Evolutionary conservation across 345 rosid genomes (phyloP), one percentile per base, ranked within the genome.

Genomic region (Mallotus nudiflorus): DNA sequence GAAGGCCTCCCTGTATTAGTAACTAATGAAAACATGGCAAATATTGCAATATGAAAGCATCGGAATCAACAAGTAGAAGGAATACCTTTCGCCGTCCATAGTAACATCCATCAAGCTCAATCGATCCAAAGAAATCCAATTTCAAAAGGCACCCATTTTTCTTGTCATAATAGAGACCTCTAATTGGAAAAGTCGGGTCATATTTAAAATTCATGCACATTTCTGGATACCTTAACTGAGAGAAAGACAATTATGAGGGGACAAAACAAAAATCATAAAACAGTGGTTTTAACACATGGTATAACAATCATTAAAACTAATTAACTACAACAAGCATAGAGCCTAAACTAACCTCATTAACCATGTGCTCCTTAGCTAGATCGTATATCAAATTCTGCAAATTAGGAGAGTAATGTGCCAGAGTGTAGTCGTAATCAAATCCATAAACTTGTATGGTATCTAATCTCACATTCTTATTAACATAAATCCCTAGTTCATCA

Each of bases 111-210:
- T 91, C 93, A 33, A 85, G 90, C 82, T 94, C 99, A 63, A 94
- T 94, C 7, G 97, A 94, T 58, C 99, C 99, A 82, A 94, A 94
- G 84, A 94, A 94, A 84, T 94, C 99, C 83, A 91, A 74, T 82
- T 94, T 94, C 85, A 91, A 77, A 31, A 94, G 96, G 68, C 92
- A 94, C 0, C 96, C 98, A 55, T 85, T 90, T 69, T 71, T 85
- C 89, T 82, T 94, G 71, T 91, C 98, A 69, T 88, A 94, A 76
- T 87, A 87, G 48, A 94, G 79, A 22, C 98, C 98, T 73, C 98
- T 84, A 72, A 94, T 94, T 0, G 97, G 97, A 77, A 94, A 94
- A 52, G 85, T 81, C 40, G 89, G 85, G 81, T 94, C 98, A 73
- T 94, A 91, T 68, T 81, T 81, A 78, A 94, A 87, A 24, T 66